Conservation (phyloP, 2,329 filamentous ascomycete genomes). For the Ilyonectria robusta region DNA sequence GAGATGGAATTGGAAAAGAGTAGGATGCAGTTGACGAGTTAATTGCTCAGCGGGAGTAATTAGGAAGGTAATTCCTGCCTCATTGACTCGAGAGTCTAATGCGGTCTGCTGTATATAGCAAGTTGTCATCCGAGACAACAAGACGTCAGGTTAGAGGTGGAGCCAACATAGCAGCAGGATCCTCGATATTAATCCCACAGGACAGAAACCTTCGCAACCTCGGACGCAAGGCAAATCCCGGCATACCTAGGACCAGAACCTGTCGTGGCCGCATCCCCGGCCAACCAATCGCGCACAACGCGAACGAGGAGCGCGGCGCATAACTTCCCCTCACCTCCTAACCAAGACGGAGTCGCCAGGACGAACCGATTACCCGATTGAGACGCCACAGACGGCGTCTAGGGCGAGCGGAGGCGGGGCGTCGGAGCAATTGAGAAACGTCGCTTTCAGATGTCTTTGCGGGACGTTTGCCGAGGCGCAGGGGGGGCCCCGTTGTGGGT, state of each 20-base stretch:
- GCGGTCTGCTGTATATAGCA: not conserved
- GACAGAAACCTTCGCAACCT: not conserved
- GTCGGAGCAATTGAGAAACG: slow-evolving; percentile 11
- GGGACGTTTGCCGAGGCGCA: slow-evolving; percentile 32
- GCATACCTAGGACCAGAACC: not conserved
- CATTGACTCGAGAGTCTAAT: not conserved
- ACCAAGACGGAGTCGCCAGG: slow-evolving; percentile 27
- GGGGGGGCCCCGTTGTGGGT: slow-evolving; percentile 23
- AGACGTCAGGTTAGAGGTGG: not conserved
- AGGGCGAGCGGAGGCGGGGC: not conserved
- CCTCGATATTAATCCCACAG: slow-evolving; percentile 6
- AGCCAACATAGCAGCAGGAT: not conserved
- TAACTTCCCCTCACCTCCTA: not conserved
- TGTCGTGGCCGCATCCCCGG: not conserved
- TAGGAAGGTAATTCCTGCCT: not conserved
- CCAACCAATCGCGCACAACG: slow-evolving; percentile 8
- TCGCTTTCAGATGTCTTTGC: slow-evolving; percentile 34
- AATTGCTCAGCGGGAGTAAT: not conserved
- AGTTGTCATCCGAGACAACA: not conserved
- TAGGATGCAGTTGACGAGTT: not conserved
- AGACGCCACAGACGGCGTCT: not conserved
- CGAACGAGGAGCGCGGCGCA: not conserved
- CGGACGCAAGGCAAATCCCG: not conserved
- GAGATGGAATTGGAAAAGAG: not conserved
- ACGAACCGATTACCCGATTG: slow-evolving; percentile 31